Evolutionary conservation across 2,329 filamentous ascomycete species (phyloP), one percentile per base, ranked within the genome.

Genomic region (Cyphellophora attinorum): DNA sequence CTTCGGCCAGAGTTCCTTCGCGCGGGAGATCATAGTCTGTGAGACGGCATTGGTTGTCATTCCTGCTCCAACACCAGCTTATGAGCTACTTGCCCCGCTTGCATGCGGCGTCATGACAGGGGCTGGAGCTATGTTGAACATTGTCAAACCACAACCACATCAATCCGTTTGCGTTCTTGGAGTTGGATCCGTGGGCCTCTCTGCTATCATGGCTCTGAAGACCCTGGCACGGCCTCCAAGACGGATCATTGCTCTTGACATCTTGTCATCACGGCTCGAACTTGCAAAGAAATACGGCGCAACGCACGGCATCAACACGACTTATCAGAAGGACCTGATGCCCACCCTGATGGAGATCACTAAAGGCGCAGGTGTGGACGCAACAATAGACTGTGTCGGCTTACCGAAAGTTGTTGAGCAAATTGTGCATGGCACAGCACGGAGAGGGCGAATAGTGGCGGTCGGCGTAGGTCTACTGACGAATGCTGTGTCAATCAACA

Each of bases 221-320:
- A 37, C 52, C 18, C 39, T 47, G 16, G 33, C 42, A 13, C 34
- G 37, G 11, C 45, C 42, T n/a, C 46, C 46, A 8, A 40, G 25
- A 27, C 43, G 39, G 21, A 46, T 71, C 33, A 60, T 71, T 6
- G 67, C 59, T 4, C 56, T 68, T 5, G 67, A 71, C 40, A 50
- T 68, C 6, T 54, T 67, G 10, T 49, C 57, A 5, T 46, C 47
- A 4, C 55, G 63, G 13, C 51, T 71, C 10, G 53, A 57, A 15
- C 42, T 70, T 14, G 66, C 67, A 0, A 56, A 48, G 13, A 52
- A 55, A 25, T 52, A 67, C 10, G 67, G 67, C 15, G 67, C 67
- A 3, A 67, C 63, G 10, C 46, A 60, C 18, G 51, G 47, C 1
- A 41, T 67, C 31, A 60, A 63, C 40, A 53, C 56, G 5, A 54